Percentiles rank a stretch among this genome's conserved stretches.
These are phyloP conservation scores for Hortiboletus flavorubellus DNA, from an alignment of 768 basidiomycete genomes.

Conservation along the genomic window DNA sequence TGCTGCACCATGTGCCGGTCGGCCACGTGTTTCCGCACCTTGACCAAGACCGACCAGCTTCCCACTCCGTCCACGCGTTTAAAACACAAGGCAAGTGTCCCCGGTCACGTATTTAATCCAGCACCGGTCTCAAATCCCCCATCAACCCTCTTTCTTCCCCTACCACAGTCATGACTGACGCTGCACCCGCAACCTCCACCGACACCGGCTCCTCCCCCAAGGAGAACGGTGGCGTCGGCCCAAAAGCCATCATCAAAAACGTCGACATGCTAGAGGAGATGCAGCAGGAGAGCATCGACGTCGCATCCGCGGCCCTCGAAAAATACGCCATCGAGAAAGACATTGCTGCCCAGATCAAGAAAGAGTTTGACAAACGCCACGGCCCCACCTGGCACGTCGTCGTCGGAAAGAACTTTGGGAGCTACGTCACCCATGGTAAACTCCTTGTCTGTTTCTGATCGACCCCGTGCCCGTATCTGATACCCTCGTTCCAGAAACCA, in stretches of 20 bases:
- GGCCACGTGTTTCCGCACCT: constrained; percentile 21
- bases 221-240: constrained; percentile 38
- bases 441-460: neutral
- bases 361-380: constrained; percentile 91
- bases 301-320: constrained; percentile 80
- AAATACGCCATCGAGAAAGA: constrained; percentile 97
- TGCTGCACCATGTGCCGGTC: neutral
- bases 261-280: constrained; percentile 97
- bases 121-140: neutral
- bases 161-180: constrained; percentile 49
- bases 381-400: constrained; percentile 98
- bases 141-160: neutral
- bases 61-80: constrained; percentile 12
- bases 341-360: constrained; percentile 97
- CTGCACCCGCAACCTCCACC: constrained; percentile 56
- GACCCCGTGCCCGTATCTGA: constrained; percentile 8
- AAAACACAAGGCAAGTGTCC: constrained; percentile 27
- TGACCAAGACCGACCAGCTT: constrained; percentile 11
- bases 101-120: constrained; percentile 27
- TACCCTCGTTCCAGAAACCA: constrained; percentile 65
- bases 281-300: constrained; percentile 92
- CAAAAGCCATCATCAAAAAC: constrained; percentile 92
- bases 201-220: constrained; percentile 46
- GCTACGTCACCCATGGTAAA: constrained; percentile 95
- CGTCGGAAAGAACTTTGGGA: constrained; percentile 98